Conservation (phyloP, 495 filamentous ascomycete species). For the Lentithecium fluviatile region DNA sequence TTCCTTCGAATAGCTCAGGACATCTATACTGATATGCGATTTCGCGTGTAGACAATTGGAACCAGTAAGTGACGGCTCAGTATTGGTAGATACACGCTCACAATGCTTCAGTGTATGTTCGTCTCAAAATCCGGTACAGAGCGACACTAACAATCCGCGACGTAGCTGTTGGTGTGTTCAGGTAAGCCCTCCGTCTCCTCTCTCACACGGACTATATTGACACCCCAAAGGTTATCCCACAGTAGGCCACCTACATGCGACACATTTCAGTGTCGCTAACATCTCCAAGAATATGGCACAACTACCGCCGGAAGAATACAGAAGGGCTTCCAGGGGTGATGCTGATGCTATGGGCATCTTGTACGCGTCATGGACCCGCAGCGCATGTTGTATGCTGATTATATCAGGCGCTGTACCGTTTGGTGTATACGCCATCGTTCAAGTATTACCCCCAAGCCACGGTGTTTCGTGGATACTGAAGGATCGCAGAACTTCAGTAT, state of each 20-base stretch:
- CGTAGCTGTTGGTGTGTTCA: constrained; percentile 52
- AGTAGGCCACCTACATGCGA: constrained; percentile 32
- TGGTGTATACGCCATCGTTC: constrained; percentile 55
- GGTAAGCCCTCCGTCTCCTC: constrained; percentile 31
- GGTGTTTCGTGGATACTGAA: constrained; percentile 12
- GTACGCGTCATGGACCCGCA: constrained; percentile 42
- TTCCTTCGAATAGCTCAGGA: neutral
- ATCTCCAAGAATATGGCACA: constrained; percentile 59
- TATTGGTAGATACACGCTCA: constrained; percentile 18
- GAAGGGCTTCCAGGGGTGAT: constrained; percentile 69
- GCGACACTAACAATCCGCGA: neutral
- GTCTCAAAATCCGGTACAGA: constrained; percentile 13
- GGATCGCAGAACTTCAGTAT: constrained; percentile 64
- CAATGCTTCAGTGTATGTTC: constrained; percentile 35
- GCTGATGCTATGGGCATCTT: constrained; percentile 73
- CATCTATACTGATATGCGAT: constrained; percentile 7
- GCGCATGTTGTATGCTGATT: neutral
- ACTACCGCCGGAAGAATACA: constrained; percentile 67
- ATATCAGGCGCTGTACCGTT: constrained; percentile 52
- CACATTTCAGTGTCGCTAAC: constrained; percentile 17
- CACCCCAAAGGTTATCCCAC: constrained; percentile 43
- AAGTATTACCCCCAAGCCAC: constrained; percentile 36
- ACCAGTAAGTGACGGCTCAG: constrained; percentile 41
- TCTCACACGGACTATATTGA: neutral
- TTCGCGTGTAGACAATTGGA: constrained; percentile 44